Evolutionary conservation across 768 basidiomycete genomes (phyloP), one percentile per base, ranked within the genome.

Genomic region (Leccinum disarticulatum): DNA sequence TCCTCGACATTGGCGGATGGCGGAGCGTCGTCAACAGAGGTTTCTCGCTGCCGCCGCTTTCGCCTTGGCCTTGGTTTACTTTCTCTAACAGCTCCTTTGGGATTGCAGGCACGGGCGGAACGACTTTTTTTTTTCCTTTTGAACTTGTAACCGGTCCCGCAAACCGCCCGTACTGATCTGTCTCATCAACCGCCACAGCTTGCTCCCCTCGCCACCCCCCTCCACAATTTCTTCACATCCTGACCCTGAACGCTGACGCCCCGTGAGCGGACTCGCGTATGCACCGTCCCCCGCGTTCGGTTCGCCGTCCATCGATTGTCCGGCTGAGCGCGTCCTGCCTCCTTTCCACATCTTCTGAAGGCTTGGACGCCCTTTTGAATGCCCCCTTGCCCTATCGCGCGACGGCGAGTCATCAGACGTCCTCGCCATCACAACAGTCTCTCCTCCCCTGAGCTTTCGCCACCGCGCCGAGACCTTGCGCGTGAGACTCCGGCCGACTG

Each of bases 161-260:
- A 89, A 70, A 10, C 80, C 84, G 9, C 86, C 84, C 0, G 83
- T 81, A 60, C 87, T 88, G 60, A 91, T 83, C 43, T 86, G 79
- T 70, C 87, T 89, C 79, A 90, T 79, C 54, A 91, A 68, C 70
- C 80, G 86, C 87, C 87, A 89, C 2, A 88, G 70, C 64, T 78
- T 84, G 52, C 76, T 77, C 6, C 79, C 76, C 6, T 78, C 75
- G 5, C 38, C 38, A 41, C 51, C 49, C 17, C 49, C 53, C 0
- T 60, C 62, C 22, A 15, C 57, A n/a, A 43, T n/a, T 22, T 61
- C 63, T 7, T 65, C 68, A 48, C 41, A 17, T n/a, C 41, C n/a
- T 43, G 64, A 55, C 27, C 48, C 56, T 19, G 67, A 63, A 2
- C 28, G 62, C 36, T n/a, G 41, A 43, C 41, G 41, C 55, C 49